phyloP scores from a whole-genome alignment of 306 rosid species.

The Corylus avellana region DNA sequence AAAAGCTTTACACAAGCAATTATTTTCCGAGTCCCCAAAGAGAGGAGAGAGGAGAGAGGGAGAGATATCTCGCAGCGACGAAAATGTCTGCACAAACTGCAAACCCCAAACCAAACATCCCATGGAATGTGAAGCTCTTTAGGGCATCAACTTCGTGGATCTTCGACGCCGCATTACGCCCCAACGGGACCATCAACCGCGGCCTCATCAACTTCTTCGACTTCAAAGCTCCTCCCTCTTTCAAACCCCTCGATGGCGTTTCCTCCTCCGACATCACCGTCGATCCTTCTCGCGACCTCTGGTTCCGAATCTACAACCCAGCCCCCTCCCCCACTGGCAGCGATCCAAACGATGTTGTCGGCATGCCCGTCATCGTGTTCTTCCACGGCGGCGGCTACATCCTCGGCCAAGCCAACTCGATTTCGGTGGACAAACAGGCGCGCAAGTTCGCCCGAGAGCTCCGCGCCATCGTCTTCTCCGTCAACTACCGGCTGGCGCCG shows the following conservation, averaged over 20 bases:
- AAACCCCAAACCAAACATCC: not conserved
- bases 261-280: not conserved
- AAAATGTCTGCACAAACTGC: not conserved
- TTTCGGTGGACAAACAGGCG: not conserved
- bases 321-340: not conserved
- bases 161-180: not conserved
- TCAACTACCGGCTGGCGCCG: conserved; percentile 40
- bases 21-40: no score
- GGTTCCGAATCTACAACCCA: conserved; percentile 9
- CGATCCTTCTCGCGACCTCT: not conserved
- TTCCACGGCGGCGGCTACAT: not conserved
- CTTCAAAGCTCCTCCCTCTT: not conserved
- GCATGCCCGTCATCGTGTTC: not conserved
- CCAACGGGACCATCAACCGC: not conserved
- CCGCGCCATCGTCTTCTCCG: conserved; percentile 35
- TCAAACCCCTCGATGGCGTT: not conserved
- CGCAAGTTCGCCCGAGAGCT: conserved; percentile 4
- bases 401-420: not conserved
- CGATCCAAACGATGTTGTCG: not conserved
- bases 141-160: not conserved
- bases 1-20: no score
- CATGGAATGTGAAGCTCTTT: not conserved
- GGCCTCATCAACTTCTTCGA: not conserved
- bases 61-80: not conserved
- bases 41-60: no score